Evolutionary conservation across 2,329 filamentous ascomycete species (phyloP), one percentile per base, ranked within the genome.

Genomic region (Macroventuria anomochaeta): DNA sequence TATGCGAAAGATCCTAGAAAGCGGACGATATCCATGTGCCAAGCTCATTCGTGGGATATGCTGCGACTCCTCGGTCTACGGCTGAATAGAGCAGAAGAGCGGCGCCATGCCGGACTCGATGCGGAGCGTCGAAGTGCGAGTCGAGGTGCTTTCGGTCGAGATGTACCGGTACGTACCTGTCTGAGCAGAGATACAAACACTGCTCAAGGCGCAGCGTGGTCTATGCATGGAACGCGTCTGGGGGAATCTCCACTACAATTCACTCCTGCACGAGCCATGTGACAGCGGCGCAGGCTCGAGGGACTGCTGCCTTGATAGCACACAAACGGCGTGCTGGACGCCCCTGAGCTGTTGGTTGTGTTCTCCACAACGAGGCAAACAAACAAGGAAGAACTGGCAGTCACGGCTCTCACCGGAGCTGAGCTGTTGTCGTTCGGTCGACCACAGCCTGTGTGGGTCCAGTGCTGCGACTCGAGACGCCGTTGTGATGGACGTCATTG

Each of bases 401-500:
- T 15, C n/a, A n/a, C 29, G 31, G 8, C 13, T 12, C 29, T 32
- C 25, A 23, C 25, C 13, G 13, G 15, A n/a, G 26, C 40, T 33
- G 26, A 21, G 36, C 34, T 29, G 36, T 21, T 11, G 17, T 39
- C n/a, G 33, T 37, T 28, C 15, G 39, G 33, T 29, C 41, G 36
- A 26, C 11, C 11, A 13, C 21, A 31, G 11, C 20, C 26, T 10
- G 25, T 31, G 55, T 53, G 55, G 52, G 48, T 43, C 49, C 44
- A 33, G 28, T 36, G 41, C 38, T 33, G 53, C 49, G 41, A 46
- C 31, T 31, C 39, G 51, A 47, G 47, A 46, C 25, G 56, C 40
- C 43, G 53, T 52, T 43, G 46, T 29, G 10, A 36, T 46, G 55
- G 54, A 63, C 51, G 53, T 61, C 57, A 59, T 51, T 34, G 29